Base-by-base conservation (phyloP, 2,329 filamentous ascomycete species). In the Colletotrichum tropicicola region DNA sequence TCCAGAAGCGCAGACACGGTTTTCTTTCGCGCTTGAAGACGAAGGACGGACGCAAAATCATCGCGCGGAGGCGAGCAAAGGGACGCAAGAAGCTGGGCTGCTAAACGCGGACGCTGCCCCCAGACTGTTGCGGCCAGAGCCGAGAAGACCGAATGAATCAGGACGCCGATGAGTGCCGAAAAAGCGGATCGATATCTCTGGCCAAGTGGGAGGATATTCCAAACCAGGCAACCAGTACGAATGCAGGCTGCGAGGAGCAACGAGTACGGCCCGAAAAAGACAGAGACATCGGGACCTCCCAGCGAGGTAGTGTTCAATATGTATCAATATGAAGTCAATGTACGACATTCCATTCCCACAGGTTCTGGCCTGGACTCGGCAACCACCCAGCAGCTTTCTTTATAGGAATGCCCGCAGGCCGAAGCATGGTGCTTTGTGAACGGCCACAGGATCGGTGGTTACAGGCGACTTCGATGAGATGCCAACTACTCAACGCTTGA, bases 1-100 rank as follows among this genome's bases (percentile, higher is more conserved):
- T 88, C 13, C 85, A 88, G 76, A 89, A 89, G 80, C 80, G 87
- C 23, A 81, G 86, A 68, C 83, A 85, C 68, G 87, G 87, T 1
- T 89, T 88, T 70, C 74, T 89, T 49, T 81, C 78, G 68, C 78
- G 87, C 37, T 74, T 82, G 68, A 77, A 81, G 68, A 82, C 81
- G 47, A 81, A 79, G 72, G 83, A 80, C 9, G 87, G 87, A 3
- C 78, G 81, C 61, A 85, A 83, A 77, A 86, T 82, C 65, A 71
- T 89, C 55, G 75, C 78, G 72, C 76, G 86, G 70, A 79, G 87
- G 75, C 79, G 72, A 75, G 69, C 79, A 13, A 89, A 88, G 82
- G 83, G 85, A 56, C 76, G 87, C 68, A 78, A 76, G 71, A 74
- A 79, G 70, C 62, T 87, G 41, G 67, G 67, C 4, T 43, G 45